A percentile compares a stretch with the other conserved stretches of the same genome.
phyloP scores from a whole-genome alignment of 1,284 basidiomycete genomes.

The Trametes pubescens region DNA sequence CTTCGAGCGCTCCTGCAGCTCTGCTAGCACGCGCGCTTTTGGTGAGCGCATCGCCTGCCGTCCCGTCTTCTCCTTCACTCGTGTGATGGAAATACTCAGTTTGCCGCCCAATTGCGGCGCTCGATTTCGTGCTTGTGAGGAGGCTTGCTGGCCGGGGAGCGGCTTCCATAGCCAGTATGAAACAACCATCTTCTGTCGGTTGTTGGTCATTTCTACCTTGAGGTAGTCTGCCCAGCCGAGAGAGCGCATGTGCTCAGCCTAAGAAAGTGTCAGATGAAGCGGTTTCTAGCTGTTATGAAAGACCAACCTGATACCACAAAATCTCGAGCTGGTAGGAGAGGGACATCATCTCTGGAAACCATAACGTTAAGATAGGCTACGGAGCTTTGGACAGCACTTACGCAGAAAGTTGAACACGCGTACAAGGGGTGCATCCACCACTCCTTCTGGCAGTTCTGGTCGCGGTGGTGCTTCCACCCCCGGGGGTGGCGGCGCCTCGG shows the following conservation, averaged over 20 bases:
- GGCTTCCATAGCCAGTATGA: slow-evolving; percentile 77
- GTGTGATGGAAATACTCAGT: slow-evolving; percentile 57
- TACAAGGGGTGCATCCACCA: slow-evolving; percentile 79
- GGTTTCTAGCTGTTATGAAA: not conserved
- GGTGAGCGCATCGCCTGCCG: slow-evolving; percentile 43
- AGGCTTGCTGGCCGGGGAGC: slow-evolving; percentile 46
- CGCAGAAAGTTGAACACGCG: slow-evolving; percentile 84
- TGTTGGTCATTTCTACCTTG: slow-evolving; percentile 66
- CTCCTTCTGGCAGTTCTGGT: slow-evolving; percentile 65
- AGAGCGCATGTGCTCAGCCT: slow-evolving; percentile 77
- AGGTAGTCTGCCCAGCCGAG: slow-evolving; percentile 82
- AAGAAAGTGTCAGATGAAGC: slow-evolving; percentile 4
- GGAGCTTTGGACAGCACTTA: slow-evolving; percentile 48
- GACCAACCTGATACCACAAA: slow-evolving; percentile 76
- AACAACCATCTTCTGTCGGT: slow-evolving; percentile 69
- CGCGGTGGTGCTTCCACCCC: slow-evolving; percentile 55
- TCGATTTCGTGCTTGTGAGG: slow-evolving; percentile 41
- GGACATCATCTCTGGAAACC: slow-evolving; percentile 79
- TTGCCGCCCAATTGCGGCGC: slow-evolving; percentile 66
- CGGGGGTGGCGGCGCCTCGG: slow-evolving; percentile 49
- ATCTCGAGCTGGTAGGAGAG: slow-evolving; percentile 87
- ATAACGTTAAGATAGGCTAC: not conserved
- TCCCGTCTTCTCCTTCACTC: slow-evolving; percentile 45
- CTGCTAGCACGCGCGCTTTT: slow-evolving; percentile 61
- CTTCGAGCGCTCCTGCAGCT: slow-evolving; percentile 69